phyloP scores from a whole-genome alignment of 495 filamentous ascomycete species.

The Acidiella bohemica region DNA sequence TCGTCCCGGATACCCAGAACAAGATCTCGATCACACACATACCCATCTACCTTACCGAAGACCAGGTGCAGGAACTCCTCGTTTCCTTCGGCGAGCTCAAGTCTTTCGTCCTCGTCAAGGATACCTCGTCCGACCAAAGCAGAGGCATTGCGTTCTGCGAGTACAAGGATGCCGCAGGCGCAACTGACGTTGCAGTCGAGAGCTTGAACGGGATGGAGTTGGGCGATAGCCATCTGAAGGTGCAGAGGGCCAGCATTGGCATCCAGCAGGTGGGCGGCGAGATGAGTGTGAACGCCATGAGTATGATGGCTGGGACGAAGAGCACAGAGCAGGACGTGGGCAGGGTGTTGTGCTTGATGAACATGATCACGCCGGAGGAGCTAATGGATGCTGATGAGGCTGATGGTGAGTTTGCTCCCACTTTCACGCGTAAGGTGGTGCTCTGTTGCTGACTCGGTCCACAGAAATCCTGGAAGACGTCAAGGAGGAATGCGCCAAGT shows the following conservation, averaged over 20 bases:
- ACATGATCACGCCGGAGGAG: conserved; percentile 96
- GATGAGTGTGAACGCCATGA: conserved; percentile 96
- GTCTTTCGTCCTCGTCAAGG: conserved; percentile 83
- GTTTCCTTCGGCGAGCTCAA: conserved; percentile 86
- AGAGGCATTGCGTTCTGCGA: conserved; percentile 97
- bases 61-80: conserved; percentile 79
- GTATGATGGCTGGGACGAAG: conserved; percentile 91
- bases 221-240: conserved; percentile 72
- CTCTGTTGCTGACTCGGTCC: neutral
- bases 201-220: conserved; percentile 86
- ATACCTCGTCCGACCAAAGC: conserved; percentile 72
- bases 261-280: conserved; percentile 84
- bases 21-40: conserved; percentile 91
- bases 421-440: neutral
- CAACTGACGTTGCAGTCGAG: conserved; percentile 76
- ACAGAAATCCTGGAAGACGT: conserved; percentile 91
- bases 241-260: conserved; percentile 79
- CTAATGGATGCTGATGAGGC: conserved; percentile 88
- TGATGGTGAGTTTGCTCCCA: conserved; percentile 47
- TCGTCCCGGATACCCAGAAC: conserved; percentile 82
- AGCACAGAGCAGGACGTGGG: conserved; percentile 52
- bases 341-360: conserved; percentile 79
- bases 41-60: conserved; percentile 72
- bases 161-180: conserved; percentile 56
- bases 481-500: conserved; percentile 81